Evolutionary conservation across 148 eudicot species (phyloP), one percentile per base, ranked within the genome.

Genomic region (Diospyros kaki): DNA sequence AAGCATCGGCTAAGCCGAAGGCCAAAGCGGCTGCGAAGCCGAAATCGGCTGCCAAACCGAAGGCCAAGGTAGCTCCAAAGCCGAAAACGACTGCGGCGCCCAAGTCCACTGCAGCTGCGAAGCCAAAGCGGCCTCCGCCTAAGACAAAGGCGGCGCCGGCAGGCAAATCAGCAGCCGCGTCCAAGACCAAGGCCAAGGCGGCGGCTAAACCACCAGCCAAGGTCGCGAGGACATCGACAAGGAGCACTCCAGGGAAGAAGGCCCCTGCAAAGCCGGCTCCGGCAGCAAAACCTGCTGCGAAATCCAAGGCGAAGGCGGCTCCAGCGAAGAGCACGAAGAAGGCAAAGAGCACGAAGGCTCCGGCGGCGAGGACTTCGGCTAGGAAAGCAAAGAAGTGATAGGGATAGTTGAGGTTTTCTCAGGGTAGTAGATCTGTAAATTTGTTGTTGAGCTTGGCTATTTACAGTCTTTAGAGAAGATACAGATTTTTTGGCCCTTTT

Each of bases 141-240:
- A 89, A 86, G 86, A 87, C 64, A 3, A 82, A 88, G 0, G 87
- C 74, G 71, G 85, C 87, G 0, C 28, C 28, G 28, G 28, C 28
- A 28, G 28, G 28, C 28, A 28, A 28, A 28, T 7, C 84, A 13
- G 15, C 72, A 48, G 82, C 83, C 52, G 71, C 79, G 2, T 58
- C 73, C 4, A 75, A 75, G 66, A 13, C 80, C 2, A 68, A 68
- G 7, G 43, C 72, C 14, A 68, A 68, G 58, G 15, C 72, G n/a
- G 69, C 53, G 18, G 53, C 53, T 1, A 38, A 12, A 2, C 72
- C 72, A 9, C 72, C 72, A 9, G 72, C 72, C 11, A 68, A 68
- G 58, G 58, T 8, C 3, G 72, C 72, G n/a, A 68, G 58, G 58
- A 68, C 72, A 6, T 9, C 72, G 42, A 68, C 72, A 38, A 45